phyloP scores from a whole-genome alignment of 345 rosid genomes.

The rapeseed (Brassica napus) region DNA sequence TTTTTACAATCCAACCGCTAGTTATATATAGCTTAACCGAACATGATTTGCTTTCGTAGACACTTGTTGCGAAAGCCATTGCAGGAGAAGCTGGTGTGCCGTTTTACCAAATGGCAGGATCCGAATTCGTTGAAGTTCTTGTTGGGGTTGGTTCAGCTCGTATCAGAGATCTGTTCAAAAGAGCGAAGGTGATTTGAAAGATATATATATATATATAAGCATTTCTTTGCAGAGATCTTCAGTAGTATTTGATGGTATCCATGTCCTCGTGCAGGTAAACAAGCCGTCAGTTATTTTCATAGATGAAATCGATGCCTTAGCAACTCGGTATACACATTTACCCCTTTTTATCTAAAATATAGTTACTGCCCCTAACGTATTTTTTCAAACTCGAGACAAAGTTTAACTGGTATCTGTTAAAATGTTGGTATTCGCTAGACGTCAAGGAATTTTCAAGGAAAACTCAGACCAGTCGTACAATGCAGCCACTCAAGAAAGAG shows the following conservation, averaged over 20 bases:
- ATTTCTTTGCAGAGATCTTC: not conserved
- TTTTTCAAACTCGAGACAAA: too few species aligned
- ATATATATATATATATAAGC: not conserved
- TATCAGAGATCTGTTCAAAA: constrained; percentile 91
- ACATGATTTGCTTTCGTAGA: constrained; percentile 48
- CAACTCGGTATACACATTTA: constrained; percentile 62
- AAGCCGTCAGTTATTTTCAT: constrained; percentile 94
- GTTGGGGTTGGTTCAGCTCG: constrained; percentile 99
- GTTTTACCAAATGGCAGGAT: constrained; percentile 97
- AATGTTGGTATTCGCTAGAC: constrained; percentile 47
- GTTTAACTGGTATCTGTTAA: not conserved
- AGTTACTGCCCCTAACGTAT: not conserved
- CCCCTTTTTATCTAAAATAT: not conserved
- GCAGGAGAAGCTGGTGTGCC: constrained; percentile 99
- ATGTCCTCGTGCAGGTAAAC: constrained; percentile 68
- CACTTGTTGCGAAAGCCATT: constrained; percentile 92
- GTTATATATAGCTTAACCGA: constrained; percentile 6
- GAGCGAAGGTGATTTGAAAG: constrained; percentile 73
- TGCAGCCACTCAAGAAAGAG: constrained; percentile 97
- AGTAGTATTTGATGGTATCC: not conserved
- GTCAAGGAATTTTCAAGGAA: constrained; percentile 89
- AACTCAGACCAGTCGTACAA: constrained; percentile 73
- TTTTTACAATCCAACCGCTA: not conserved
- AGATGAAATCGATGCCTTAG: constrained; percentile 94
- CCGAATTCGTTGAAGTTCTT: constrained; percentile 93